Percentiles rank a stretch among this genome's conserved stretches.
These are phyloP conservation scores for Colletotrichum spaethianum DNA, from an alignment of 2,329 filamentous ascomycete species.

Conservation along the genomic window DNA sequence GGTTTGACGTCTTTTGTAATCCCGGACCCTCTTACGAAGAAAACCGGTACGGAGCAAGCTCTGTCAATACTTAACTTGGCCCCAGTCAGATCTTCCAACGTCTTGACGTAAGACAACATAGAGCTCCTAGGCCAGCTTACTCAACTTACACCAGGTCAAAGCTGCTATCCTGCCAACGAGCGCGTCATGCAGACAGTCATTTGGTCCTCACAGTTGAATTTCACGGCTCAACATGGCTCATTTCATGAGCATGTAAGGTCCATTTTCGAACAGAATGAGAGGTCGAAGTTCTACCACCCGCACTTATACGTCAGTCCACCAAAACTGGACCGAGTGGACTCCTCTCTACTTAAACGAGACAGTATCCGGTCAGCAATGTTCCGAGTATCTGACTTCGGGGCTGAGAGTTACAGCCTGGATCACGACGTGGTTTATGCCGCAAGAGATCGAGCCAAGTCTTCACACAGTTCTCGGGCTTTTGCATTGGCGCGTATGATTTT, in stretches of 20 bases:
- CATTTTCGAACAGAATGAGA: slow-evolving; percentile 51
- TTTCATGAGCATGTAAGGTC: slow-evolving; percentile 56
- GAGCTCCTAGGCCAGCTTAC: slow-evolving; percentile 56
- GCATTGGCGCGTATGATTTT: background rate
- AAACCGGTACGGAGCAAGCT: slow-evolving; percentile 70
- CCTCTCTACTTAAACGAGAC: slow-evolving; percentile 42
- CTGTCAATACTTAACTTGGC: slow-evolving; percentile 64
- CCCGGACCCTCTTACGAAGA: slow-evolving; percentile 61
- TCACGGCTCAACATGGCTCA: slow-evolving; percentile 60
- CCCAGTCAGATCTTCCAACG: slow-evolving; percentile 62
- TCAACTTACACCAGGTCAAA: slow-evolving; percentile 56
- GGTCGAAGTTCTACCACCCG: slow-evolving; percentile 9
- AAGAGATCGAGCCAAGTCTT: background rate
- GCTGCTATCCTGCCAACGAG: slow-evolving; percentile 60
- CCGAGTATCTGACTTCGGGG: slow-evolving; percentile 47
- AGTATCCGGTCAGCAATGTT: slow-evolving; percentile 58
- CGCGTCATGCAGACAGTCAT: slow-evolving; percentile 62
- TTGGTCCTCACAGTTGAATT: slow-evolving; percentile 57
- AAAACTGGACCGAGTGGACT: slow-evolving; percentile 11
- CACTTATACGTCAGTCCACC: background rate
- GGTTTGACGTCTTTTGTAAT: slow-evolving; percentile 67
- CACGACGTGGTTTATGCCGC: slow-evolving; percentile 40
- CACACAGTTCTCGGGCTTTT: background rate
- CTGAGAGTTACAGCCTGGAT: slow-evolving; percentile 40
- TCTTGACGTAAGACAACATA: slow-evolving; percentile 53